Base-by-base conservation (phyloP, 1,284 basidiomycete genomes). In the Cutaneotrichosporon sp. region DNA sequence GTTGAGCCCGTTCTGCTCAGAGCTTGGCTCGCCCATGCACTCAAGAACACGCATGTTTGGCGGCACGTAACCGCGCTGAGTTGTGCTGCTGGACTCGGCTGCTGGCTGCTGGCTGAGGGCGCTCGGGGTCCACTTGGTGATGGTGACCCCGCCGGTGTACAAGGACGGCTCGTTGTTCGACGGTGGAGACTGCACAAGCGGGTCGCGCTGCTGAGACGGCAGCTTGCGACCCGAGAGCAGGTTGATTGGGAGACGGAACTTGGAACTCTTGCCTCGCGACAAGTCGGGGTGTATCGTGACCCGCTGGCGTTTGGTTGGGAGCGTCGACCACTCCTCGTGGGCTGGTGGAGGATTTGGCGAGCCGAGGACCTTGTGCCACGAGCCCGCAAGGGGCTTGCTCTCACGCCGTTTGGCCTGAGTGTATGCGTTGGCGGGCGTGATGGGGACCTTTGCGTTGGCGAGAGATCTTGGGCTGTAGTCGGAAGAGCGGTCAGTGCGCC, bases 41-140 rank as follows among this genome's bases (percentile, higher is more conserved):
- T 58, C 56, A 8, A 63, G 56, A 14, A 32, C 56, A 7, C 62
- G 62, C 40, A 59, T 32, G 21, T 34, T 36, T 9, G 56, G 31
- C 4, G 51, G 57, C 6, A 53, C 62, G 36, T 63, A 63, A 2
- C 16, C 34, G 6, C 40, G 49, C 36, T 16, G n/a, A 14, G 14
- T 9, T 40, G 38, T 8, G 13, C 21, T 21, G 42, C 32, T 59
- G 18, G 22, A 26, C 22, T 50, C 16, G 32, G 18, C 14, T 1
- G 10, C 10, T 10, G 30, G 34, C n/a, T 1, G 11, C 8, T 26
- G 53, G 36, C 36, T 8, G 26, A 36, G 56, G 2, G 62, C 46
- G 2, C 58, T 60, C n/a, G 63, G 63, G 18, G 63, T 40, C 63
- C 63, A 65, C 5, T 58, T 42, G 3, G 63, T 61, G 42, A 65